These are phyloP conservation scores for Yamadazyma ubonensis DNA, from an alignment of 805 yeast genomes.

Conservation along the genomic window DNA sequence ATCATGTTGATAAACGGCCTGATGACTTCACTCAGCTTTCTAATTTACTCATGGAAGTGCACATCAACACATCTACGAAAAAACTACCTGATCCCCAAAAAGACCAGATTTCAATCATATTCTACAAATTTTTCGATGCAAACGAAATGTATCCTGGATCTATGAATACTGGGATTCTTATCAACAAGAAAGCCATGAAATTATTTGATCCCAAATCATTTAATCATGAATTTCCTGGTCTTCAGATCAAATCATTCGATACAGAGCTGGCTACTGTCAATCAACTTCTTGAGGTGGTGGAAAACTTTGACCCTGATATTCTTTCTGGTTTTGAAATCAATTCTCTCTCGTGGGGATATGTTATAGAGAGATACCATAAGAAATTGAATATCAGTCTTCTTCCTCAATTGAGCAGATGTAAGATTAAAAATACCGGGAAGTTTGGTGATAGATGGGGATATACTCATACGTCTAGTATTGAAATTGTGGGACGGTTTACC, in stretches of 20 bases:
- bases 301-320: slow-evolving; percentile 80
- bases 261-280: slow-evolving; percentile 60
- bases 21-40: slow-evolving; percentile 49
- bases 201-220: not conserved
- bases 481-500: slow-evolving; percentile 77
- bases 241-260: not conserved
- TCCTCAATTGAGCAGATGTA: slow-evolving; percentile 62
- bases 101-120: slow-evolving; percentile 59
- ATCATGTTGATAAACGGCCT: slow-evolving; percentile 33
- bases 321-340: slow-evolving; percentile 84
- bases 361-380: slow-evolving; percentile 59
- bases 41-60: slow-evolving; percentile 66
- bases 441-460: slow-evolving; percentile 76
- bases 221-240: not conserved
- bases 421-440: slow-evolving; percentile 47
- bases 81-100: slow-evolving; percentile 60
- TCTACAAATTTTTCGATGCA: slow-evolving; percentile 58
- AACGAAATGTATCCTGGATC: slow-evolving; percentile 17
- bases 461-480: slow-evolving; percentile 69
- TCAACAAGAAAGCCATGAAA: slow-evolving; percentile 8
- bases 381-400: slow-evolving; percentile 52
- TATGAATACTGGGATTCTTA: slow-evolving; percentile 19
- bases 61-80: slow-evolving; percentile 52
- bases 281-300: slow-evolving; percentile 54
- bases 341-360: slow-evolving; percentile 84